Conservation (phyloP, 2,329 filamentous ascomycete genomes). For the Cryoendolithus antarcticus region DNA sequence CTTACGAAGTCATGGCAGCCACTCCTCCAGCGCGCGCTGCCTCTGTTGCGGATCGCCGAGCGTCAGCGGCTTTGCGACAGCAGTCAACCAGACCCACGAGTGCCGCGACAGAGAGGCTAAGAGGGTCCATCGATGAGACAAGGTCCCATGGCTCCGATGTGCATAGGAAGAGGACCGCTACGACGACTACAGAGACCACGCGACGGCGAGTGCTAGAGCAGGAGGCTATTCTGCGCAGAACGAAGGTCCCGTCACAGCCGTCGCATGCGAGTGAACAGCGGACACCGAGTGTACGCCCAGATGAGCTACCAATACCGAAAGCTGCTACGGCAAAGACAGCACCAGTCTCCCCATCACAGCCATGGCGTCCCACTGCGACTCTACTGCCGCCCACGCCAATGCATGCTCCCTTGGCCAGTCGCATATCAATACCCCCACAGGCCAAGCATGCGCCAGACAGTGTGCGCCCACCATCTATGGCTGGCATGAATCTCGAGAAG, state of each 20-base stretch:
- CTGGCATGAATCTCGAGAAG: constrained; percentile 60
- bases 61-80: constrained; percentile 15
- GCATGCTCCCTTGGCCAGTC: constrained; percentile 56
- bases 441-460: constrained; percentile 55
- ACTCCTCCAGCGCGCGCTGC: constrained; percentile 14
- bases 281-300: constrained; percentile 4
- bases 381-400: constrained; percentile 53
- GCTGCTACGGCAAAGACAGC: neutral
- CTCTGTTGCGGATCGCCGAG: constrained; percentile 17
- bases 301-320: constrained; percentile 1
- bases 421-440: constrained; percentile 49
- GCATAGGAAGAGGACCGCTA: constrained; percentile 1
- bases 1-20: constrained; percentile 12
- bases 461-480: constrained; percentile 55
- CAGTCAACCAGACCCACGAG: constrained; percentile 15
- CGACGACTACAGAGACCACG: constrained; percentile 6
- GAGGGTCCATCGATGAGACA: constrained; percentile 8
- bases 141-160: constrained; percentile 4
- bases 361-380: constrained; percentile 69
- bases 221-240: constrained; percentile 4
- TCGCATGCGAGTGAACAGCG: constrained; percentile 1
- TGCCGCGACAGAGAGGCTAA: constrained; percentile 6
- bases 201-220: constrained; percentile 3
- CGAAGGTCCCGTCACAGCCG: constrained; percentile 2
- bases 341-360: constrained; percentile 2